phyloP scores from a whole-genome alignment of 2,329 filamentous ascomycete species.

The Cytospora piceae region DNA sequence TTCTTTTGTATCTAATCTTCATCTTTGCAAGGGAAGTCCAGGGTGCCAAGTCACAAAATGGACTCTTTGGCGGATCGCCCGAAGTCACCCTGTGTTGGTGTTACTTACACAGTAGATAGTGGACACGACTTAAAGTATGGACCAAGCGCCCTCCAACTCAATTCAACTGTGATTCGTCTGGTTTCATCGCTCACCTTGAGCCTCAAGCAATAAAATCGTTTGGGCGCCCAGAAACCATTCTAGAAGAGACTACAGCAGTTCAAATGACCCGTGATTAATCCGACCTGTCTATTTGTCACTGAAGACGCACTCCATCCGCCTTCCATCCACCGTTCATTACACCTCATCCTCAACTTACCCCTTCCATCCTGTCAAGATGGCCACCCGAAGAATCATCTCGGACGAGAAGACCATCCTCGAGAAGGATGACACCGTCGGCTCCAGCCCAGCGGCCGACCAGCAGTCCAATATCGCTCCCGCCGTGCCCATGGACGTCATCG shows the following conservation, averaged over 20 bases:
- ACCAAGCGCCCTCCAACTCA: background rate
- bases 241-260: background rate
- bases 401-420: slow-evolving; percentile 69
- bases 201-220: background rate
- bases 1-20: no score
- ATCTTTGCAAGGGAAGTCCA: background rate
- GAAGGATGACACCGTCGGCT: slow-evolving; percentile 53
- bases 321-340: background rate
- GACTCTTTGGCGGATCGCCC: background rate
- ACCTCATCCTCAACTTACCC: background rate
- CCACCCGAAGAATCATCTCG: slow-evolving; percentile 68
- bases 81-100: background rate
- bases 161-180: background rate
- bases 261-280: background rate
- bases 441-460: slow-evolving; percentile 47
- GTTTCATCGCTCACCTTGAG: background rate
- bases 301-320: background rate
- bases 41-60: background rate
- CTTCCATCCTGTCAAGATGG: slow-evolving; percentile 53
- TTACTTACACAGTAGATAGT: background rate
- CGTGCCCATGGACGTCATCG: slow-evolving; percentile 84
- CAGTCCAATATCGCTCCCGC: slow-evolving; percentile 80
- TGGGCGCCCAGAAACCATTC: background rate
- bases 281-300: background rate
- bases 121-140: background rate